Conservation (phyloP, 352 stramenopile genomes). For the Pythium apleroticum region DNA sequence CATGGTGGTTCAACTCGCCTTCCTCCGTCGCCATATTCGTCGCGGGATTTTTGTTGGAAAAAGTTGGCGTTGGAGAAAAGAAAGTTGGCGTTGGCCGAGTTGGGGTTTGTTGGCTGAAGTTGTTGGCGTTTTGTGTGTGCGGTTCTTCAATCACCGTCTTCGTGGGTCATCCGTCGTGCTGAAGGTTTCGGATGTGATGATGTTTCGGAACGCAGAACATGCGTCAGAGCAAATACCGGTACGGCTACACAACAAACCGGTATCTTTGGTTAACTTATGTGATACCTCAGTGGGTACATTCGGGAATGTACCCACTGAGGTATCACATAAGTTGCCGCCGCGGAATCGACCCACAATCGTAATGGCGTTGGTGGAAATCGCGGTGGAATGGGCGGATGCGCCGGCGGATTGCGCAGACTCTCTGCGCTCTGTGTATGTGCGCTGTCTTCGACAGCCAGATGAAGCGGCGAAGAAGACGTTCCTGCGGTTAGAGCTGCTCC, state of each 20-base stretch:
- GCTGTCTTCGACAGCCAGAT: constrained; percentile 23
- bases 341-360: not conserved
- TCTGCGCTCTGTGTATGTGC: constrained; percentile 26
- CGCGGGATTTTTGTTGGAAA: not conserved
- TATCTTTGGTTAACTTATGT: not conserved
- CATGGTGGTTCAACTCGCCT: constrained; percentile 1
- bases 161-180: not conserved
- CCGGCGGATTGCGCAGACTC: not conserved
- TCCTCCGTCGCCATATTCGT: not conserved
- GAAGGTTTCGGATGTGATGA: not conserved
- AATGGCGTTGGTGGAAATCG: constrained; percentile 30
- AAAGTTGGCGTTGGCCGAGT: not conserved
- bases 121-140: not conserved
- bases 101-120: not conserved
- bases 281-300: not conserved
- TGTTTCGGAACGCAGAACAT: not conserved
- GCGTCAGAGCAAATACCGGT: not conserved
- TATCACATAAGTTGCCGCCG: not conserved
- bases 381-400: constrained; percentile 28
- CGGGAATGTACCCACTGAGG: too few relatives aligned
- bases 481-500: constrained; percentile 35
- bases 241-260: not conserved
- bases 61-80: not conserved
- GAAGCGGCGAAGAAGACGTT: not conserved
- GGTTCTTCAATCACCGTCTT: not conserved